Evolutionary conservation across 495 filamentous ascomycete genomes (phyloP), one percentile per base, ranked within the genome.

Genomic region (Neurospora tetrasperma): DNA sequence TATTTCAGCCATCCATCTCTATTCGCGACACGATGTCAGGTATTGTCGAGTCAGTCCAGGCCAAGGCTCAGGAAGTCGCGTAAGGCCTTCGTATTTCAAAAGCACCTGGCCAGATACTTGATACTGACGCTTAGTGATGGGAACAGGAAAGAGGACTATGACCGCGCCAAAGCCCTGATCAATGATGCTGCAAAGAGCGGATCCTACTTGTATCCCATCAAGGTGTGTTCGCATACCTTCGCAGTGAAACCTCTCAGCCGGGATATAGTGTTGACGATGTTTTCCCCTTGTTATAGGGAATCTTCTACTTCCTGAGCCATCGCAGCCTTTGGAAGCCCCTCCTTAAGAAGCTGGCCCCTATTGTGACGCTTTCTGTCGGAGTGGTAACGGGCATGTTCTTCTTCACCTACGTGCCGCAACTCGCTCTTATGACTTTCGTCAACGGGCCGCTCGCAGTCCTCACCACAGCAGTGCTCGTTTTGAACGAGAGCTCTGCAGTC

Each of bases 401-500:
- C 77, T 90, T 97, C 82, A 91, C 94, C 70, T 99, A 98, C 79
- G 80, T 98, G 42, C 96, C 96, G 0, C 96, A 99, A 83, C 86
- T 92, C 42, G 91, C 93, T 9, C 79, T 93, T 44, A 83, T 97
- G 40, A 86, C 92, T 72, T 89, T 98, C 77, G 90, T 96, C 70
- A 94, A 93, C 72, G 96, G 96, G 0, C 95, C 95, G 0, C 81
- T 98, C 2, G 92, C 93, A 18, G 91, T 92, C 31, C 79, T 96
- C 70, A 91, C 90, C 5, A 92, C 94, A 0, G 86, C 89, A 0
- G 79, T 97, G 4, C 88, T 98, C 27, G 89, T 94, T 16, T 88
- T 98, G 42, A 91, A 85, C 78, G 95, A 99, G 79, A 91, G 89
- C 78, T 91, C 93, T 0, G 91, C 91, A 2, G 85, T 99, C 71